Percentiles rank a stretch among this genome's conserved stretches.
These are phyloP conservation scores for Aspergillus saccharolyticus DNA, from an alignment of 495 filamentous ascomycete genomes.

Conservation along the genomic window DNA sequence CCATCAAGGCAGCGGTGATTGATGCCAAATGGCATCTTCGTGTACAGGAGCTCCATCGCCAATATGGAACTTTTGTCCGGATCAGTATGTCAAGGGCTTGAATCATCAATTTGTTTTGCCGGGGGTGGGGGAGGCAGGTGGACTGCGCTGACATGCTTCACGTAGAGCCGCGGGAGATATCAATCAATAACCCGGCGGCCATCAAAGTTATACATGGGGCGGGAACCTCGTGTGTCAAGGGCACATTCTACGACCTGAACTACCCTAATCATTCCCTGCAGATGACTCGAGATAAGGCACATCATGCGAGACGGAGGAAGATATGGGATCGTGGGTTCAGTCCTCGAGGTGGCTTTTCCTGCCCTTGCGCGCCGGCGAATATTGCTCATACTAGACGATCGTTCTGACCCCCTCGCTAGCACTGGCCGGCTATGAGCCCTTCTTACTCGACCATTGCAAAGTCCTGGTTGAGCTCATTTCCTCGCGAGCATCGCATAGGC, in stretches of 20 bases:
- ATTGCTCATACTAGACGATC: not conserved
- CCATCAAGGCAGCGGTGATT: not conserved
- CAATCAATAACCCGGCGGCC: conserved; percentile 9
- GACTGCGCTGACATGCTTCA: not conserved
- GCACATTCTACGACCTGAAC: conserved; percentile 11
- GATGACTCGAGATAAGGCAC: conserved; percentile 7
- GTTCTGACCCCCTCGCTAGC: not conserved
- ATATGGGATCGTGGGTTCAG: conserved; percentile 13
- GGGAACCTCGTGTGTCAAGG: conserved; percentile 9
- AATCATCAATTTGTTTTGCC: not conserved
- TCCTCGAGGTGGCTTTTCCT: conserved; percentile 6
- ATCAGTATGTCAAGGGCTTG: conserved; percentile 9
- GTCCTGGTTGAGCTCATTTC: conserved; percentile 3
- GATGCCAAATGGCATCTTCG: conserved; percentile 10
- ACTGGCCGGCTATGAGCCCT: conserved; percentile 11
- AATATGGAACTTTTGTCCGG: conserved; percentile 12
- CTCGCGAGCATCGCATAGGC: not conserved
- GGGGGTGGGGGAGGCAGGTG: not conserved
- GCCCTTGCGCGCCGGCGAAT: not conserved
- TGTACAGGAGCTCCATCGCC: conserved; percentile 7
- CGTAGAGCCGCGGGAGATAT: conserved; percentile 12
- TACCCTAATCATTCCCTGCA: conserved; percentile 14
- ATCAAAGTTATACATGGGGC: conserved; percentile 7
- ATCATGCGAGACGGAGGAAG: conserved; percentile 5
- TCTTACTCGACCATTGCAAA: conserved; percentile 10